Percentiles rank a stretch among this genome's conserved stretches.
These are phyloP conservation scores for Linum lewisii DNA, from an alignment of 345 rosid genomes.

Conservation along the genomic window DNA sequence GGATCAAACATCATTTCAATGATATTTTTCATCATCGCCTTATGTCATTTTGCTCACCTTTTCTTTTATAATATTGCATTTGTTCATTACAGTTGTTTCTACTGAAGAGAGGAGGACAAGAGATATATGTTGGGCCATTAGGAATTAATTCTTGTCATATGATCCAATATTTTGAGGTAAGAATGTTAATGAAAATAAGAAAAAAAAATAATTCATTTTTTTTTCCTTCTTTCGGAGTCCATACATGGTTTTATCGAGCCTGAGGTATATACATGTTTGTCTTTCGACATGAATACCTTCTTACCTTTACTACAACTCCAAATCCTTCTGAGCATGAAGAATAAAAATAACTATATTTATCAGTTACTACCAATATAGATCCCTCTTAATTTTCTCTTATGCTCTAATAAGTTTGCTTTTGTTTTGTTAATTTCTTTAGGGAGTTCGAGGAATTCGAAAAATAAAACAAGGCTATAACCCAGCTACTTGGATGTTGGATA, in stretches of 20 bases:
- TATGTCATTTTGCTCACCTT: background rate
- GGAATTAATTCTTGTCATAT: background rate
- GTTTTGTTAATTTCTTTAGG: background rate
- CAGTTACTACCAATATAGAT: background rate
- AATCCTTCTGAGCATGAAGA: no score
- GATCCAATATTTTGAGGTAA: slow-evolving; percentile 3
- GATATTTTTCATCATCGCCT: background rate
- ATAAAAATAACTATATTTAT: background rate
- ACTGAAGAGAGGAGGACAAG: slow-evolving; percentile 2
- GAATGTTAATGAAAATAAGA: background rate
- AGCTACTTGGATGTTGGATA: slow-evolving; percentile 6
- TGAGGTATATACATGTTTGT: no score
- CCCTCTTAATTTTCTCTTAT: background rate
- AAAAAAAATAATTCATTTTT: background rate
- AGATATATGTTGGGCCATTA: slow-evolving; percentile 6
- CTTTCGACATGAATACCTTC: no score
- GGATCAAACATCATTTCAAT: background rate
- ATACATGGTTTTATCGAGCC: no score
- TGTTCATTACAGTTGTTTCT: background rate
- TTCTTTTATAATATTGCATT: background rate
- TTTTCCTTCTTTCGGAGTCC: background rate
- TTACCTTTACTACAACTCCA: no score
- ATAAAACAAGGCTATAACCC: background rate
- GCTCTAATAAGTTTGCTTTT: background rate
- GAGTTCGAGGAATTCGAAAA: background rate